These are phyloP conservation scores for Boletus semigastroideus DNA, from an alignment of 1,284 basidiomycete genomes.

Conservation along the genomic window DNA sequence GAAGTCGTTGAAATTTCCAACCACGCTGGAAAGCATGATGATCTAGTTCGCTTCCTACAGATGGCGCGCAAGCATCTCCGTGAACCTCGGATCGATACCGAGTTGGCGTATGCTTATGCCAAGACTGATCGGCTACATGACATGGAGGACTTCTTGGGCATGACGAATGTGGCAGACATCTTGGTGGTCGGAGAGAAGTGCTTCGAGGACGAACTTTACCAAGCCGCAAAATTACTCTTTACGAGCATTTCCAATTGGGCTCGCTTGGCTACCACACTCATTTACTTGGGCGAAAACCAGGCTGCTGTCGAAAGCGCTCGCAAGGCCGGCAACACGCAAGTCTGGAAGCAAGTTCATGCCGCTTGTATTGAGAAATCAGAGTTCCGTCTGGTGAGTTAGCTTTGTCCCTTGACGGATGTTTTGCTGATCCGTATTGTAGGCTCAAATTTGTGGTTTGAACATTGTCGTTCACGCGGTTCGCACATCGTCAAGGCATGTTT, in stretches of 20 bases:
- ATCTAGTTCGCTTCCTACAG: conserved; percentile 95
- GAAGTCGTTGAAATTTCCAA: conserved; percentile 98
- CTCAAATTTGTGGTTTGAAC: conserved; percentile 98
- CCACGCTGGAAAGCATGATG: conserved; percentile 97
- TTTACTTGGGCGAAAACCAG: conserved; percentile 98
- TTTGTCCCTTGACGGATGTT: neutral
- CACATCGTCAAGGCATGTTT: conserved; percentile 10
- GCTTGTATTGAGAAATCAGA: conserved; percentile 98
- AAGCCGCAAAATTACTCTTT: conserved; percentile 95
- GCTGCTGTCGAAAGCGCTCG: conserved; percentile 97
- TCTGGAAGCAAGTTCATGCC: conserved; percentile 99
- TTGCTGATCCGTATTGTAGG: conserved; percentile 40
- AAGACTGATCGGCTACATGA: conserved; percentile 97
- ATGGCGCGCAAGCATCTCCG: conserved; percentile 99
- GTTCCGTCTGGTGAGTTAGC: conserved; percentile 73
- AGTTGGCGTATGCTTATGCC: conserved; percentile 94
- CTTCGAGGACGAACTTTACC: conserved; percentile 98
- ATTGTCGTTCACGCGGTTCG: conserved; percentile 88
- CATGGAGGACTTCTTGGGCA: conserved; percentile 99
- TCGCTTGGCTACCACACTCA: conserved; percentile 94
- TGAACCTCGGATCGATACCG: conserved; percentile 98
- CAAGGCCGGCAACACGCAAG: conserved; percentile 98
- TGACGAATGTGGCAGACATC: conserved; percentile 99
- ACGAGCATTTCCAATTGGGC: conserved; percentile 99
- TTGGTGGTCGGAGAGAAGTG: conserved; percentile 98